Base-by-base conservation (phyloP, 2,329 filamentous ascomycete species). In the Diplocarpon mali region DNA sequence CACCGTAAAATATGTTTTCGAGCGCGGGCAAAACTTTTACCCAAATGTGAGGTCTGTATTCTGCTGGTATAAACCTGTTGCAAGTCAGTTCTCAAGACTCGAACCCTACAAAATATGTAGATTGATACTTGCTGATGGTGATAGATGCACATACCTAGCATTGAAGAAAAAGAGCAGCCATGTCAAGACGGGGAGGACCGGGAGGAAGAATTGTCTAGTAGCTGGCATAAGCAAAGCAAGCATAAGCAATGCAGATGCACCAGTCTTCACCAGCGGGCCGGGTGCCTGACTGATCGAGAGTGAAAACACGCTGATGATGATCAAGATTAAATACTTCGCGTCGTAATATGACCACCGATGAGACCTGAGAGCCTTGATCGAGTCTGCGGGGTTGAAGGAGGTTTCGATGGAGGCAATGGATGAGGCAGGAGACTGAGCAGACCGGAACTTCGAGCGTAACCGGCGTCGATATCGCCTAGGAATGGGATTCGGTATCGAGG, bases 1-100 rank as follows among this genome's bases (percentile, higher is more conserved):
- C 88, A 56, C 90, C 90, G 62, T 95, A 96, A 29, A 96, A 74
- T 51, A 96, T 92, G 65, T 96, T 95, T 67, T 96, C 90, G 52
- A 96, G 76, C 14, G 90, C 87, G 4, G 90, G 90, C 30, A 96
- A 75, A 24, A 96, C 87, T 59, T 89, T 87, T 54, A 95, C 90
- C 85, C 88, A 95, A 58, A 95, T 95, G 51, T 87, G 83, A 48
- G 89, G 89, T 55, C 90, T 80, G 69, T 88, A 92, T 60, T 90
- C 84, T 55, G 80, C 76, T 31, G 87, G 84, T 56, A 95, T 89
- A 67, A 94, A 95, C 60, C 88, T 94, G 42, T n/a, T 20, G 20
- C 20, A 38, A 31, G 41, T 57, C 44, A 56, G 54, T 27, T 43
- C 14, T 42, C 20, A 16, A 36, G 28, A 40, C 36, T 41, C 38